Evolutionary conservation across 768 basidiomycete species (phyloP).

Genomic region (Sarcodon aspratus): DNA sequence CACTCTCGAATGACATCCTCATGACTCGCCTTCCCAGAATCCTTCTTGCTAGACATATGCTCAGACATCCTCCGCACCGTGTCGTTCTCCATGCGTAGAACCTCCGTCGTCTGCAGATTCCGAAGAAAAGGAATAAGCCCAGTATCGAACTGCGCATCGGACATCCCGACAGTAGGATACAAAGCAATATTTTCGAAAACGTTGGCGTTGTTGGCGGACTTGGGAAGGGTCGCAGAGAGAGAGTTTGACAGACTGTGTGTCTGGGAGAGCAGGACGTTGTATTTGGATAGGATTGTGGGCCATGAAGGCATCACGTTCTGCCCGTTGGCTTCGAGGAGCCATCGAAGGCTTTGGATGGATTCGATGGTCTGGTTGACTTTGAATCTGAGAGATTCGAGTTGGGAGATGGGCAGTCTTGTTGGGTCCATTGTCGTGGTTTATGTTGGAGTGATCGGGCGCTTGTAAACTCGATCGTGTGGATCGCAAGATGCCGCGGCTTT

Average conservation of each 20-base stretch:
- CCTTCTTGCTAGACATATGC: conserved; percentile 33
- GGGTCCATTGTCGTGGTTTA: conserved; percentile 14
- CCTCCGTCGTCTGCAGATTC: conserved; percentile 72
- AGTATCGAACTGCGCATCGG: conserved; percentile 60
- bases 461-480: no score
- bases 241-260: conserved; percentile 67
- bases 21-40: conserved; percentile 23
- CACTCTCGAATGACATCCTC: conserved; percentile 61
- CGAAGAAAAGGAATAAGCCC: conserved; percentile 66
- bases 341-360: conserved; percentile 53
- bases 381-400: conserved; percentile 68
- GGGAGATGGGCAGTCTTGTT: conserved; percentile 43
- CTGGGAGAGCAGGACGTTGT: conserved; percentile 75
- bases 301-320: conserved; percentile 61
- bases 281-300: conserved; percentile 82
- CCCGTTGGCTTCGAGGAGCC: conserved; percentile 48
- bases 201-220: not conserved
- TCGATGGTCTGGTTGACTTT: conserved; percentile 74
- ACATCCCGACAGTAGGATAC: conserved; percentile 35
- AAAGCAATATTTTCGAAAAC: conserved; percentile 18
- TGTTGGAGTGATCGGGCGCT: no score
- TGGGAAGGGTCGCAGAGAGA: conserved; percentile 16
- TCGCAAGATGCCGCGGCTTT: no score
- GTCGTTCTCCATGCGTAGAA: conserved; percentile 58
- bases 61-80: conserved; percentile 61